A percentile compares a stretch with the other conserved stretches of the same genome.
These are phyloP conservation scores for Moesziomyces sp. DNA, from an alignment of 1,284 basidiomycete species.

Conservation along the genomic window DNA sequence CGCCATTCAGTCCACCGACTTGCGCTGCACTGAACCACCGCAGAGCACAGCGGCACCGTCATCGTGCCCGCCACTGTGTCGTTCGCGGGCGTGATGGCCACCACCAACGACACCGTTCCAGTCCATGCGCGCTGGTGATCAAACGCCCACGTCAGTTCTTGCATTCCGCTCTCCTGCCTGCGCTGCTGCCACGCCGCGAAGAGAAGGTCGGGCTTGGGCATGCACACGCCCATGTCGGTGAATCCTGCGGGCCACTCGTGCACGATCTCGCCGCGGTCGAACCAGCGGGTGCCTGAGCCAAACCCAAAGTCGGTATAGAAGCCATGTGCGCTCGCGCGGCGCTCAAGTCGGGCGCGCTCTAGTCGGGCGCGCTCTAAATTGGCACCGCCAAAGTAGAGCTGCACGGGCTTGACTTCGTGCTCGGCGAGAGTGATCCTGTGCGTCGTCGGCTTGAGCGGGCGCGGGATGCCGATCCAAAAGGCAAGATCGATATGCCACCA, in stretches of 20 bases:
- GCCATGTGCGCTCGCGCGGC: constrained; percentile 4
- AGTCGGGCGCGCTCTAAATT: constrained; percentile 3
- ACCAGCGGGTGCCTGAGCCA: constrained; percentile 55
- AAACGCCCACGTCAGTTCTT: constrained; percentile 5
- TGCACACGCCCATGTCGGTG: constrained; percentile 42
- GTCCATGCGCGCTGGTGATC: constrained; percentile 21
- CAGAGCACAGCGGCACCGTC: constrained; percentile 21
- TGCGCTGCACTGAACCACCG: neutral
- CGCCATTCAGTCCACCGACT: constrained; percentile 1
- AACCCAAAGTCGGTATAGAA: constrained; percentile 56
- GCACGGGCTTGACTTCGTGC: constrained; percentile 10
- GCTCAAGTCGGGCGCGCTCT: neutral
- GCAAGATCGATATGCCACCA: constrained; percentile 54
- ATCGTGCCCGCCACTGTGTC: neutral
- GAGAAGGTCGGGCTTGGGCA: constrained; percentile 45
- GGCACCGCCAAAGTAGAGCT: constrained; percentile 18
- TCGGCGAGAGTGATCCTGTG: constrained; percentile 3
- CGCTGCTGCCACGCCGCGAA: constrained; percentile 12
- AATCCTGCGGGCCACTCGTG: constrained; percentile 28
- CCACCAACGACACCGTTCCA: constrained; percentile 15
- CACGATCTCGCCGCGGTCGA: constrained; percentile 38
- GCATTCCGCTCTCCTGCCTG: too few species aligned
- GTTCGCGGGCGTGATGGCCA: neutral
- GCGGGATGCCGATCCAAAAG: constrained; percentile 32
- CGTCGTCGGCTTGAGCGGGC: neutral